Conservation (phyloP, 345 rosid species). For the Eucalyptus victrix region DNA sequence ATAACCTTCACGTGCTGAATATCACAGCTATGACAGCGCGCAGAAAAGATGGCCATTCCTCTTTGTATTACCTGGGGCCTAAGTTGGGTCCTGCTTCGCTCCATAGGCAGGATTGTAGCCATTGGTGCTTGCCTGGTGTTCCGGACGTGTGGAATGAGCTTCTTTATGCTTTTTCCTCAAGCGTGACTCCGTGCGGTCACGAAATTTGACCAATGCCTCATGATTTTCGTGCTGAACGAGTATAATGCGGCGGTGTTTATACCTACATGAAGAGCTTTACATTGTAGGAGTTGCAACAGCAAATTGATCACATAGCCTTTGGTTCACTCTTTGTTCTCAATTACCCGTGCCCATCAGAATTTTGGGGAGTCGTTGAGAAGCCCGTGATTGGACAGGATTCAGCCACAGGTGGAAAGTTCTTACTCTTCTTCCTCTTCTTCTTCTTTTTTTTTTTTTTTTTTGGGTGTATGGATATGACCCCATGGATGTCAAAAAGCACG, state of each 20-base stretch:
- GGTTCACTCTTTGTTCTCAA: neutral
- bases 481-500: neutral
- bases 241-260: neutral
- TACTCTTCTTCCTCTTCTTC: neutral
- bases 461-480: neutral
- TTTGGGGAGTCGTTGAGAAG: neutral
- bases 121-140: conserved; percentile 87
- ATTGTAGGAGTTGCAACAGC: neutral
- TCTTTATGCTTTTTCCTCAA: conserved; percentile 34
- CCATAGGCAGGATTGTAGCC: conserved; percentile 79
- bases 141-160: conserved; percentile 77
- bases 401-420: neutral
- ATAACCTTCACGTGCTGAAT: conserved; percentile 34
- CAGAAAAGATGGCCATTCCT: conserved; percentile 74
- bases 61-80: conserved; percentile 45
- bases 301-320: neutral
- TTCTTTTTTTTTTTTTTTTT: neutral
- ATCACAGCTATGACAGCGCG: conserved; percentile 47
- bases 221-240: neutral
- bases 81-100: conserved; percentile 30
- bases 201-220: neutral
- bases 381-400: neutral
- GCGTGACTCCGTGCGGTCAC: neutral
- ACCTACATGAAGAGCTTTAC: neutral
- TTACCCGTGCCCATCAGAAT: neutral